Percentiles rank a stretch among this genome's conserved stretches.
Evolutionary conservation across 148 eudicot species (phyloP).

Genomic region (Rhododendron mucronatum): DNA sequence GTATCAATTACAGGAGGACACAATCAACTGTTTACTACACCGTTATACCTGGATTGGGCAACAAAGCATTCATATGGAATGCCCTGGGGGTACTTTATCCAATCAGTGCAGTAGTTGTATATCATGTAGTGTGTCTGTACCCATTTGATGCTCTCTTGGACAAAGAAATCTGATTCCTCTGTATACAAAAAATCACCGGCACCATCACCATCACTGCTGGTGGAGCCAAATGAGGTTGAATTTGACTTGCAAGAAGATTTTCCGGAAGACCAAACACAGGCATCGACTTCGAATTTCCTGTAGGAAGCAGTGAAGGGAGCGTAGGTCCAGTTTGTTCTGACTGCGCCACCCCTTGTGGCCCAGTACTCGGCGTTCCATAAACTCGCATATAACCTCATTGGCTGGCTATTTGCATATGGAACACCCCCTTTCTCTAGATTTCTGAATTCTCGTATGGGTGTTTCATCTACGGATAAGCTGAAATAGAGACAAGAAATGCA

Average conservation of each 20-base stretch:
- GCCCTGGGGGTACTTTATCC: conserved; percentile 14
- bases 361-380: conserved; percentile 25
- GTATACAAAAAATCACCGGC: background rate
- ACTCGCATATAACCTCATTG: conserved; percentile 21
- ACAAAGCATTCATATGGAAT: conserved; percentile 14
- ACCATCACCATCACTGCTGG: conserved; percentile 6
- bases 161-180: conserved; percentile 12
- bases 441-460: conserved; percentile 21
- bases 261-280: conserved; percentile 16
- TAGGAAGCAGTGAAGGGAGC: conserved; percentile 26
- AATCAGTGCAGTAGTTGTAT: conserved; percentile 19
- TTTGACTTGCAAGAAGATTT: conserved; percentile 19
- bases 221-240: background rate
- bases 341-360: conserved; percentile 20
- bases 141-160: conserved; percentile 21
- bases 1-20: background rate
- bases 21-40: background rate
- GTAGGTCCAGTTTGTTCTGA: conserved; percentile 19
- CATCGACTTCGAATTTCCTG: conserved; percentile 11
- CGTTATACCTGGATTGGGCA: background rate
- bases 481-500: conserved; percentile 1
- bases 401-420: conserved; percentile 17
- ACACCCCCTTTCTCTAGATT: conserved; percentile 17
- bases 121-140: conserved; percentile 14
- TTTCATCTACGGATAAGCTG: conserved; percentile 22